Evolutionary conservation across 768 basidiomycete genomes (phyloP).

Genomic region (Kondoa malvinella): DNA sequence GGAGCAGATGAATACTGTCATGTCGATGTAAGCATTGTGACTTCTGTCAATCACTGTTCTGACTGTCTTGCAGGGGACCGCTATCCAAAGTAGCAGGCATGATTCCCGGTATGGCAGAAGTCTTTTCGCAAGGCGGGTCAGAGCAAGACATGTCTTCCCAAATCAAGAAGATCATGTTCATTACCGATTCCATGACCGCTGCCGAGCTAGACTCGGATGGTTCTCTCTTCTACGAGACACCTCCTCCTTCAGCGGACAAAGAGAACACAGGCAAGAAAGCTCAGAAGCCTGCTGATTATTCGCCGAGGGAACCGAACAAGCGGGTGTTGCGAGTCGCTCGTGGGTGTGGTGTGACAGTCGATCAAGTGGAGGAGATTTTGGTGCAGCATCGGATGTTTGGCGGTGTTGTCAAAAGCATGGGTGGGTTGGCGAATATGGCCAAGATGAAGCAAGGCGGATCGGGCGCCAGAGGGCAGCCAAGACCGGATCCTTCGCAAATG

Average conservation of each 20-base stretch:
- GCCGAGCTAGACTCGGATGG: slow-evolving; percentile 90
- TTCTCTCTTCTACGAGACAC: slow-evolving; percentile 49
- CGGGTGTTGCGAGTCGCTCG: slow-evolving; percentile 74
- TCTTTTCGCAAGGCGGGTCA: slow-evolving; percentile 55
- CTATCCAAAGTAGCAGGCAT: slow-evolving; percentile 95
- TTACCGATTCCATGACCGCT: slow-evolving; percentile 94
- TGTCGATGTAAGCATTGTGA: slow-evolving; percentile 65
- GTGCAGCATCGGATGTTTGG: slow-evolving; percentile 98
- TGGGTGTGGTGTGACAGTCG: slow-evolving; percentile 82
- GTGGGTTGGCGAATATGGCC: slow-evolving; percentile 94
- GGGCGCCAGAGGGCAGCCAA: slow-evolving; percentile 28
- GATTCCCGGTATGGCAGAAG: slow-evolving; percentile 88
- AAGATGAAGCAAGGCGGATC: slow-evolving; percentile 83
- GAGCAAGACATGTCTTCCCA: slow-evolving; percentile 81
- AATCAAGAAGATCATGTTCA: slow-evolving; percentile 96
- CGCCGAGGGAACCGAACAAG: slow-evolving; percentile 55
- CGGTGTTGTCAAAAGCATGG: slow-evolving; percentile 94
- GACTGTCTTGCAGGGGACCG: slow-evolving; percentile 54
- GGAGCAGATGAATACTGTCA: slow-evolving; percentile 90
- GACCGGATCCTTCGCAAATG: slow-evolving; percentile 79
- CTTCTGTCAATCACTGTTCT: slow-evolving; percentile 3
- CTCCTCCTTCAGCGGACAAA: slow-evolving; percentile 1
- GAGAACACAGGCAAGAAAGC: slow-evolving; percentile 30
- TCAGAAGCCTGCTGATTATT: slow-evolving; percentile 8
- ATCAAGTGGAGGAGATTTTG: slow-evolving; percentile 93